Percentiles rank a stretch among this genome's conserved stretches.
phyloP scores from a whole-genome alignment of 805 yeast species.

The Saturnispora kantuleensis region DNA sequence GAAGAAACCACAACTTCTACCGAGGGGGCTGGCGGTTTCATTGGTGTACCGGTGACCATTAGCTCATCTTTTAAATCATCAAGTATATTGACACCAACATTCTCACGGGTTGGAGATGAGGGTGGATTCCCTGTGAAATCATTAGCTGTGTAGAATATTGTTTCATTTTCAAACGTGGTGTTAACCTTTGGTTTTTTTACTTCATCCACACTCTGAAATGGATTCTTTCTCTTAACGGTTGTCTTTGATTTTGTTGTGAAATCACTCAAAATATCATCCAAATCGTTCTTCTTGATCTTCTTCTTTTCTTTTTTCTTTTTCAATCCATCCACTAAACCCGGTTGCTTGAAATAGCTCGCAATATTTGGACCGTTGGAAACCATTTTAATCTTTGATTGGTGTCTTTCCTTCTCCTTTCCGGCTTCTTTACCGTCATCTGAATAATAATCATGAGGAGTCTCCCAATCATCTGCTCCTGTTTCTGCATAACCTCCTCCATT shows the following conservation, averaged over 20 bases:
- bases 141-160: slow-evolving; percentile 15
- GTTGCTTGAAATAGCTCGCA: slow-evolving; percentile 34
- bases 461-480: slow-evolving; percentile 90
- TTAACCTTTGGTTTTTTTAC: slow-evolving; percentile 12
- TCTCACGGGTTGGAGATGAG: slow-evolving; percentile 24
- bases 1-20: slow-evolving; percentile 14
- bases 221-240: slow-evolving; percentile 16
- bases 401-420: slow-evolving; percentile 18
- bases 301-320: slow-evolving; percentile 17
- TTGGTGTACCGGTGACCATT: slow-evolving; percentile 6
- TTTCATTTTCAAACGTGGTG: slow-evolving; percentile 15
- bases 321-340: slow-evolving; percentile 12
- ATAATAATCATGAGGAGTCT: slow-evolving; percentile 40
- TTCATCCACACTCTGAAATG: slow-evolving; percentile 18
- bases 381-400: slow-evolving; percentile 26
- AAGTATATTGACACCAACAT: slow-evolving; percentile 6
- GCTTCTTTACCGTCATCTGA: slow-evolving; percentile 45
- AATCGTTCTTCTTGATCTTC: slow-evolving; percentile 29
- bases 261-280: slow-evolving; percentile 64
- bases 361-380: slow-evolving; percentile 9
- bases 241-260: slow-evolving; percentile 27
- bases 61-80: slow-evolving; percentile 8
- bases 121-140: slow-evolving; percentile 20
- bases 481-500: slow-evolving; percentile 91
- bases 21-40: not conserved